A percentile compares a stretch with the other conserved stretches of the same genome.
Evolutionary conservation across 768 basidiomycete genomes (phyloP).

Genomic region (Tubosaeta brunneosetosa): DNA sequence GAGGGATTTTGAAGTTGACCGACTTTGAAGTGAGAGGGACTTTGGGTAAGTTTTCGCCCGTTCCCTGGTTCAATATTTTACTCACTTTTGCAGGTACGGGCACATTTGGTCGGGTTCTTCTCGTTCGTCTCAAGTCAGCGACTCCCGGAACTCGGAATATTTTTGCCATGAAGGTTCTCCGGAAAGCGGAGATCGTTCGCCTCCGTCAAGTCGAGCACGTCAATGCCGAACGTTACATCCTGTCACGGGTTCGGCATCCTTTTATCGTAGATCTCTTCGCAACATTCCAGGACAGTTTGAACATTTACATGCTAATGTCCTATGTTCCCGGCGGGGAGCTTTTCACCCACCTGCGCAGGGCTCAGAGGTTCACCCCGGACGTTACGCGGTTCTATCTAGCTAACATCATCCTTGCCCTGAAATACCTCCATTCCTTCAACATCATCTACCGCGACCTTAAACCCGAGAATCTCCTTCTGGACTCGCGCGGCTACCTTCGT

Average conservation of each 20-base stretch:
- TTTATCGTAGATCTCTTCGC: slow-evolving; percentile 96
- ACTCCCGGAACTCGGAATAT: slow-evolving; percentile 40
- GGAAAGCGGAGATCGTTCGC: slow-evolving; percentile 79
- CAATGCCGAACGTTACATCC: slow-evolving; percentile 91
- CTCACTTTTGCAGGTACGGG: slow-evolving; percentile 69
- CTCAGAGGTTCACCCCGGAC: slow-evolving; percentile 92
- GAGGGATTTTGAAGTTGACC: slow-evolving; percentile 56
- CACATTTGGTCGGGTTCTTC: slow-evolving; percentile 89
- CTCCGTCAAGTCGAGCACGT: slow-evolving; percentile 97
- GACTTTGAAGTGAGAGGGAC: slow-evolving; percentile 82
- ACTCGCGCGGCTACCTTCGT: slow-evolving; percentile 87
- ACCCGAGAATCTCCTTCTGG: slow-evolving; percentile 96
- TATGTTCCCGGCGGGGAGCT: slow-evolving; percentile 97
- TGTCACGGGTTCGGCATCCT: slow-evolving; percentile 87
- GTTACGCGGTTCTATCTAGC: slow-evolving; percentile 98
- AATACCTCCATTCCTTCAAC: slow-evolving; percentile 92
- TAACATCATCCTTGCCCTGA: slow-evolving; percentile 90
- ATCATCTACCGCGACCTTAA: slow-evolving; percentile 99
- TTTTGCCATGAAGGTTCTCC: slow-evolving; percentile 88
- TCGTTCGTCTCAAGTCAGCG: slow-evolving; percentile 71
- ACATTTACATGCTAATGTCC: slow-evolving; percentile 97
- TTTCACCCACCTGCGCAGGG: slow-evolving; percentile 92
- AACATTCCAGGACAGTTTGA: slow-evolving; percentile 92
- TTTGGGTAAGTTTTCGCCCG: slow-evolving; percentile 45
- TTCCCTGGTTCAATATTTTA: neutral